Conservation (phyloP, 2,329 filamentous ascomycete genomes). For the Purpureocillium takamizusanense region DNA sequence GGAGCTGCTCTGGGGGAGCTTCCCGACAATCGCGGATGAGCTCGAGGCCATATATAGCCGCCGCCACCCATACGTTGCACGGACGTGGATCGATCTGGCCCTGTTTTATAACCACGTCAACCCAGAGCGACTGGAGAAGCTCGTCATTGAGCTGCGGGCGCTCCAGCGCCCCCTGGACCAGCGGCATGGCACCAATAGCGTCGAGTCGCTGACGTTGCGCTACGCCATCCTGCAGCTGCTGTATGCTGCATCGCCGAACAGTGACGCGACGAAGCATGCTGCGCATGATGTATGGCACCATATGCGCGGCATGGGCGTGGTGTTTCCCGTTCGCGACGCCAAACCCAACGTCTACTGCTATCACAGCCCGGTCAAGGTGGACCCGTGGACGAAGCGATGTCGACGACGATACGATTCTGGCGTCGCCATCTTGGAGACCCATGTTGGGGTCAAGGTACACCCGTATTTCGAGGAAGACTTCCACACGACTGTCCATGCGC, state of each 20-base stretch:
- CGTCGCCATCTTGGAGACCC: slow-evolving; percentile 26
- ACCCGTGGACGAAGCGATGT: slow-evolving; percentile 34
- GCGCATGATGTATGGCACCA: slow-evolving; percentile 28
- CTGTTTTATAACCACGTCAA: slow-evolving; percentile 28
- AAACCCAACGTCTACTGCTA: slow-evolving; percentile 31
- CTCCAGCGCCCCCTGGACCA: slow-evolving; percentile 26
- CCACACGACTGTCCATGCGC: slow-evolving; percentile 28
- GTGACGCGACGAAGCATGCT: slow-evolving; percentile 24
- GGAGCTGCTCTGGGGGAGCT: slow-evolving; percentile 31
- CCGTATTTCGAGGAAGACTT: slow-evolving; percentile 36
- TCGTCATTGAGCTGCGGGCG: slow-evolving; percentile 26
- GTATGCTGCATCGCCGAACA: slow-evolving; percentile 23
- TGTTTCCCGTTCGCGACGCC: slow-evolving; percentile 26
- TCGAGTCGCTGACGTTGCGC: slow-evolving; percentile 28
- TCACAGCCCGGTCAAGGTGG: slow-evolving; percentile 32
- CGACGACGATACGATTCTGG: slow-evolving; percentile 29
- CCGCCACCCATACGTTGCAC: slow-evolving; percentile 32
- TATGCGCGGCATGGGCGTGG: slow-evolving; percentile 22
- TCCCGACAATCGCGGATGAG: slow-evolving; percentile 32
- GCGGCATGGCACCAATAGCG: slow-evolving; percentile 19
- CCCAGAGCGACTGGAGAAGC: slow-evolving; percentile 24
- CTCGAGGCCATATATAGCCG: slow-evolving; percentile 34
- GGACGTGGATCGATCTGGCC: slow-evolving; percentile 32
- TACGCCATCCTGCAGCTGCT: slow-evolving; percentile 31
- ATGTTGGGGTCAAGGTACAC: slow-evolving; percentile 26